Evolutionary conservation across 352 stramenopile species (phyloP), one percentile per base, ranked within the genome.

Genomic region (Aphanomyces cochlioides): DNA sequence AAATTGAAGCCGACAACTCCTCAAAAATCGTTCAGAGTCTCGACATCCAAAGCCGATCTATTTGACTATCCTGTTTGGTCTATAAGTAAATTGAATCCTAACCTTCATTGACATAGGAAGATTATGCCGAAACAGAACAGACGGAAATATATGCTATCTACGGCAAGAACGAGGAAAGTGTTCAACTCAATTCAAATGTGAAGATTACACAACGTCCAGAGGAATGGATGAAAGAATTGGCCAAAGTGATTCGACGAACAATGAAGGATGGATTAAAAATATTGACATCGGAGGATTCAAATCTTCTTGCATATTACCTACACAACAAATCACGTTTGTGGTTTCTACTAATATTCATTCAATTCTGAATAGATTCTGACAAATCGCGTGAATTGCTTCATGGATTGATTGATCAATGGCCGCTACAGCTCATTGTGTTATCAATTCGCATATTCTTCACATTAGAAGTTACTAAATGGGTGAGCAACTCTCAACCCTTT

Each of bases 171-270:
- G n/a, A 37, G 54, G 21, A 50, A 70, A n/a, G 47, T 39, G 15
- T 36, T 34, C 13, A 50, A 61, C 15, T 47, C 47, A 7, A 70
- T 79, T 56, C 76, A 85, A 39, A 86, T 0, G 54, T 91, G 28
- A 75, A 58, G 13, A 75, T 88, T 28, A 79, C 67, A 28, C 77
- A 76, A 12, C 83, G 77, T 17, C 75, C 79, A 7, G 79, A 91
- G 61, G 72, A 88, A 37, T 91, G 84, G 84, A 81, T 90, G 78
- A 85, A 88, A 69, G 80, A 91, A 17, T 57, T 91, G 12, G 65
- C 74, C 1, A 72, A 79, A 50, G 75, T 72, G 37, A 76, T 91
- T 19, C 69, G 66, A 15, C 69, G 75, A 48, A 69, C 74, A 7
- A 74, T 90, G 56, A 71, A 78, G 38, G 76, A 89, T 7, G 54